These are phyloP conservation scores for Oenanthe javanica DNA, from an alignment of 140 eudicot genomes.

Conservation along the genomic window DNA sequence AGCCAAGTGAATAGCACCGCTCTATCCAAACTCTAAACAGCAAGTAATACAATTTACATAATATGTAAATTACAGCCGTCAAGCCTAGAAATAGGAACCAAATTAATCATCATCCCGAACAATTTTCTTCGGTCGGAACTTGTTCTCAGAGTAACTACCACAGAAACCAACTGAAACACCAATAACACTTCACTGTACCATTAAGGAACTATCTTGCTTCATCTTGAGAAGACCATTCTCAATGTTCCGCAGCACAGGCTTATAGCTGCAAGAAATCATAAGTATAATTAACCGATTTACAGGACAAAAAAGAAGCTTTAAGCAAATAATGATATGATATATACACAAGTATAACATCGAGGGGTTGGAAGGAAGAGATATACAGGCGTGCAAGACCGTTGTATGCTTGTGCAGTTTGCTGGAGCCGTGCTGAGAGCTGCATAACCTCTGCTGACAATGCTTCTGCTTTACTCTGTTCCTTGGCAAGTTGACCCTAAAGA, in stretches of 20 bases:
- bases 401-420: conserved; percentile 85
- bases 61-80: background rate
- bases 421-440: conserved; percentile 85
- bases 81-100: background rate
- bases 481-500: conserved; percentile 60
- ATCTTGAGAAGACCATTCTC: conserved; percentile 78
- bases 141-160: background rate
- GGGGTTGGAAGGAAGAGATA: conserved; percentile 1
- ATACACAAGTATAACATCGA: background rate
- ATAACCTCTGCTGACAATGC: conserved; percentile 81
- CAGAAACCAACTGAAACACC: background rate
- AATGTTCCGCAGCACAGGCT: conserved; percentile 82
- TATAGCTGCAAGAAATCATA: conserved; percentile 49
- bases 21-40: background rate
- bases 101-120: background rate
- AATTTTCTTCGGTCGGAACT: background rate
- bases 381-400: conserved; percentile 86
- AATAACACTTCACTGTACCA: conserved; percentile 36
- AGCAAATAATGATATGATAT: background rate
- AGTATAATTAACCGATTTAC: background rate
- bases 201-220: conserved; percentile 72
- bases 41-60: background rate
- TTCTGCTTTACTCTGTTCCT: conserved; percentile 91
- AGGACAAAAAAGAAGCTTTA: background rate
- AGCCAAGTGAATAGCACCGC: background rate